A percentile compares a stretch with the other conserved stretches of the same genome.
These are phyloP conservation scores for Colletotrichum filicis DNA, from an alignment of 2,329 filamentous ascomycete species.

Conservation along the genomic window DNA sequence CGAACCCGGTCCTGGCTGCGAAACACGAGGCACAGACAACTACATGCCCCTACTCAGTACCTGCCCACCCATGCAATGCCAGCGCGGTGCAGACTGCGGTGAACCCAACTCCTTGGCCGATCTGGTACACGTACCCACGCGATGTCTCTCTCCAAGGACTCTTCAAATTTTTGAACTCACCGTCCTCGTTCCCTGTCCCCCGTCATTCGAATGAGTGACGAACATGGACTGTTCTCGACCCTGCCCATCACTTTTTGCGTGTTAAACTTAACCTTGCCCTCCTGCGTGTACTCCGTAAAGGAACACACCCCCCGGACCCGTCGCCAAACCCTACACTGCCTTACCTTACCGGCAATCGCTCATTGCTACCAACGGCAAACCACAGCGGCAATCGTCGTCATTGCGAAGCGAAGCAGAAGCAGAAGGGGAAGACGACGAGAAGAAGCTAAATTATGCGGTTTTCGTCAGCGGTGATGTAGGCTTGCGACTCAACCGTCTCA, in stretches of 20 bases:
- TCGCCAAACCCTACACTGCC: too few species aligned
- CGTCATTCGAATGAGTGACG: not conserved
- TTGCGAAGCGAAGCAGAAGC: not conserved
- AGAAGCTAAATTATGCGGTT: not conserved
- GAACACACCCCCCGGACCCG: too few species aligned
- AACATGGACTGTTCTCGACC: not conserved
- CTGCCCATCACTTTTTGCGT: not conserved
- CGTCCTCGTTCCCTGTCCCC: slow-evolving; percentile 16
- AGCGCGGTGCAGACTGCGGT: too few species aligned
- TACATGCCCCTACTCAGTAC: too few species aligned
- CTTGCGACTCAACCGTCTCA: too few species aligned
- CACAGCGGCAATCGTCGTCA: not conserved
- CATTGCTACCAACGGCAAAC: not conserved
- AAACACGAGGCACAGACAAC: not conserved
- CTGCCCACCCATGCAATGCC: too few species aligned
- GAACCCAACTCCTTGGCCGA: slow-evolving; percentile 11
- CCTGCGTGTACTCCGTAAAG: not conserved
- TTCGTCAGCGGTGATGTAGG: not conserved
- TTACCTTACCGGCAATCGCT: too few species aligned
- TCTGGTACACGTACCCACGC: slow-evolving; percentile 8
- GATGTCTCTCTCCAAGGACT: slow-evolving; percentile 13
- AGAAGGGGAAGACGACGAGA: not conserved
- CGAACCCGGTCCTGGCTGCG: not conserved
- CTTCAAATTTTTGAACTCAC: slow-evolving; percentile 23
- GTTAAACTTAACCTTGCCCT: not conserved